Base-by-base conservation (phyloP, 805 yeast species). In the Lachancea fermentati region DNA sequence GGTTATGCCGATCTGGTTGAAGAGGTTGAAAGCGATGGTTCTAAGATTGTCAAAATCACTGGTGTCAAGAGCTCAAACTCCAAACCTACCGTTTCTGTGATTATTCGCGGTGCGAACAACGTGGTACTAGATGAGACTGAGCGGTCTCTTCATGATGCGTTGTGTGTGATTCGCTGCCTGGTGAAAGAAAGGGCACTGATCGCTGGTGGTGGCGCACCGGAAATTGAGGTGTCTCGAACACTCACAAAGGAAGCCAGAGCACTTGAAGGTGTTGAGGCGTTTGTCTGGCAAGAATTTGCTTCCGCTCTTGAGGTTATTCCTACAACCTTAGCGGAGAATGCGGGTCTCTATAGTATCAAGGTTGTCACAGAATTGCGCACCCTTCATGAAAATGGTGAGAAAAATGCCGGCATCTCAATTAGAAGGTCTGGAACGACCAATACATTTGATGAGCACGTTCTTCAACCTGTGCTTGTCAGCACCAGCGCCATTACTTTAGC, bases 201-300 rank as follows among this genome's bases (percentile, higher is more conserved):
- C 67, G 96, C 97, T 11, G 99, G 99, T 54, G 99, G 98, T 48
- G 98, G 97, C 55, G 97, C 98, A 4, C 95, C 97, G 34, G 97
- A 88, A 66, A 79, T 88, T 49, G 96, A 89, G 69, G 81, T 86
- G 5, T 78, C 96, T 8, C 77, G 91, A 48, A 75, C 76, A 11
- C 67, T 88, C 50, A 68, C 75, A 51, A 79, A 77, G 51, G 95
- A 87, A 62, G 73, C 94, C 22, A 73, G 79, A 48, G 68, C 76
- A 39, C 70, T 83, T 50, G 75, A 85, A 14, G 97, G 97, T 37
- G 85, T 86, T 8, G 95, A 88, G 63, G 89, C 91, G 41, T 78
- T 86, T 48, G 89, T 94, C 52, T 89, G 85, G 79, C 81, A 79
- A 58, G 96, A 89, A 66, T 88, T 84, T 67, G 95, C 96, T 15